phyloP scores from a whole-genome alignment of 306 rosid genomes.

The Rosa multiflora region DNA sequence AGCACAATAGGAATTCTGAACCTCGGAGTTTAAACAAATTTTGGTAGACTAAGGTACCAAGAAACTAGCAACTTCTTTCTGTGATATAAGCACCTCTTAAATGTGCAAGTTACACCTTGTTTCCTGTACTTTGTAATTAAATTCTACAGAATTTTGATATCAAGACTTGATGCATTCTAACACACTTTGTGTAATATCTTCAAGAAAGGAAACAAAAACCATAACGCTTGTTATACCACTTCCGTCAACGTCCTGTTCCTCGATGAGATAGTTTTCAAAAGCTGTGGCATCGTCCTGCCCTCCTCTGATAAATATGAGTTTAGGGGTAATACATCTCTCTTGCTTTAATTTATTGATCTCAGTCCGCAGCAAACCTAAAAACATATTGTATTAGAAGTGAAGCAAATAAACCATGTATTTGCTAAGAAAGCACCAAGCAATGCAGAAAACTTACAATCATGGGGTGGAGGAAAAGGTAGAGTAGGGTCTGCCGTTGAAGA shows the following conservation, averaged over 20 bases:
- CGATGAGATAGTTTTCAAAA: slow-evolving; percentile 88
- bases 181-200: slow-evolving; percentile 67
- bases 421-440: slow-evolving; percentile 18
- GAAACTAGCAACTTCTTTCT: not conserved
- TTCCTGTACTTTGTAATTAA: slow-evolving; percentile 20
- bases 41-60: not conserved
- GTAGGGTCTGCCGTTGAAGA: slow-evolving; percentile 80
- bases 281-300: slow-evolving; percentile 86
- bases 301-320: slow-evolving; percentile 78
- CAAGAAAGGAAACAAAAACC: slow-evolving; percentile 85
- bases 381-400: slow-evolving; percentile 25
- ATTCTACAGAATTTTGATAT: slow-evolving; percentile 23
- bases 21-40: not conserved
- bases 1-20: not conserved
- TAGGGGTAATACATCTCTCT: slow-evolving; percentile 93
- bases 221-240: slow-evolving; percentile 77
- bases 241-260: slow-evolving; percentile 94
- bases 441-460: slow-evolving; percentile 66
- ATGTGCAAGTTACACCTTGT: slow-evolving; percentile 6
- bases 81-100: slow-evolving; percentile 29
- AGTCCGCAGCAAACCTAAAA: slow-evolving; percentile 73
- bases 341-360: slow-evolving; percentile 76
- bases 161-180: slow-evolving; percentile 62
- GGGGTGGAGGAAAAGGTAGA: slow-evolving; percentile 93
- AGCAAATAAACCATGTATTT: no score